A percentile compares a stretch with the other conserved stretches of the same genome.
phyloP scores from a whole-genome alignment of 805 yeast genomes.

The Tetrapisispora arboricola region DNA sequence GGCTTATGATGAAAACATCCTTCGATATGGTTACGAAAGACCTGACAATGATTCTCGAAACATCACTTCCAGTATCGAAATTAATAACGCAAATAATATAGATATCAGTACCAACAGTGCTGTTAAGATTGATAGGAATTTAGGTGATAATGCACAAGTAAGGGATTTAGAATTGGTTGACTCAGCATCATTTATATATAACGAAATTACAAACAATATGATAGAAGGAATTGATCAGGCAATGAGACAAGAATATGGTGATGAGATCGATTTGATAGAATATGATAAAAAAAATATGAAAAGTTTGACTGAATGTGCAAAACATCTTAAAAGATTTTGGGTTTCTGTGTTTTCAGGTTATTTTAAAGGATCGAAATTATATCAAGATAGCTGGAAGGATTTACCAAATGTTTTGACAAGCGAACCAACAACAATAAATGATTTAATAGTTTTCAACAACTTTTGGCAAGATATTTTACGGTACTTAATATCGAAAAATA shows the following conservation, averaged over 20 bases:
- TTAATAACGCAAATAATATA: slow-evolving; percentile 1
- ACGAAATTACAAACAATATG: slow-evolving; percentile 34
- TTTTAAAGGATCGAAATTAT: slow-evolving; percentile 26
- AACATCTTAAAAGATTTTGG: slow-evolving; percentile 38
- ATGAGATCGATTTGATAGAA: slow-evolving; percentile 42
- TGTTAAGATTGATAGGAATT: no score
- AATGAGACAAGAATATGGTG: slow-evolving; percentile 46
- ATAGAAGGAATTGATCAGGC: slow-evolving; percentile 40
- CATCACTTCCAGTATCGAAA: neutral
- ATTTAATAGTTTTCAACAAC: slow-evolving; percentile 32
- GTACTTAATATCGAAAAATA: slow-evolving; percentile 34
- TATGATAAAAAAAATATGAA: slow-evolving; percentile 32
- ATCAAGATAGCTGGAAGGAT: slow-evolving; percentile 19
- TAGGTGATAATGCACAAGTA: neutral
- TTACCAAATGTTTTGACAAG: slow-evolving; percentile 14
- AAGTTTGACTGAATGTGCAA: slow-evolving; percentile 35
- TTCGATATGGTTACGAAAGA: slow-evolving; percentile 10
- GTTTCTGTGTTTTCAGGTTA: slow-evolving; percentile 48
- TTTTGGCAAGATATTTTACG: slow-evolving; percentile 44
- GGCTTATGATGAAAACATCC: slow-evolving; percentile 31
- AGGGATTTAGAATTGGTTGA: slow-evolving; percentile 1
- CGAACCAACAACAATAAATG: slow-evolving; percentile 25
- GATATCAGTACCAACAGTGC: neutral
- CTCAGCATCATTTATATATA: slow-evolving; percentile 21
- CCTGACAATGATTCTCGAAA: neutral